Conservation (phyloP, 768 basidiomycete genomes). For the Mycena metata region DNA sequence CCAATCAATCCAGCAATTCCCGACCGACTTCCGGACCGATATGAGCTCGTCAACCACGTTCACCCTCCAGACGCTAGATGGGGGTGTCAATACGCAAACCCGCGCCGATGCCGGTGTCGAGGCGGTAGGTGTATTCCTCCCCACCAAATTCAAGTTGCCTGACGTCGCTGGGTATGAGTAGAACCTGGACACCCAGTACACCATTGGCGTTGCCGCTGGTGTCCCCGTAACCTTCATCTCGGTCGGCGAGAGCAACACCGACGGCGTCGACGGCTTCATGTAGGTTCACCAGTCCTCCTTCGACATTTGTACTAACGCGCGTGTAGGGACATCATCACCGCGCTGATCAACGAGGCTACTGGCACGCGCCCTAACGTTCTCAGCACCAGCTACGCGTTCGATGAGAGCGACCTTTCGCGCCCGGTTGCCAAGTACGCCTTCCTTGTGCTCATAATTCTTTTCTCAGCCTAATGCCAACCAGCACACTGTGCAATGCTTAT, state of each 20-base stretch:
- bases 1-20: conserved; percentile 40
- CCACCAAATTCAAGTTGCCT: too few species aligned
- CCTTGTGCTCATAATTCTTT: neutral
- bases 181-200: conserved; percentile 47
- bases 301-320: too few species aligned
- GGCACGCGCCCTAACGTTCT: conserved; percentile 37
- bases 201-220: conserved; percentile 50
- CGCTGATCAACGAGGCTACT: conserved; percentile 30
- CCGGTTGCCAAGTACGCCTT: conserved; percentile 19
- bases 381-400: conserved; percentile 41
- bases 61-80: conserved; percentile 51
- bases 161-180: neutral
- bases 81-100: conserved; percentile 50
- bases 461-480: conserved; percentile 8
- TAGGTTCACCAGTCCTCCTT: too few species aligned
- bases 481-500: conserved; percentile 46
- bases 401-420: conserved; percentile 50
- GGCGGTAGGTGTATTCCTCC: conserved; percentile 35
- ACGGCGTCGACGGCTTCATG: conserved; percentile 43
- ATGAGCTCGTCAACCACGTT: conserved; percentile 49
- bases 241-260: conserved; percentile 45
- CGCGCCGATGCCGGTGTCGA: conserved; percentile 48
- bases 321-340: conserved; percentile 44
- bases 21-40: conserved; percentile 46
- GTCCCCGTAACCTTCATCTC: conserved; percentile 52